phyloP scores from a whole-genome alignment of 2,329 filamentous ascomycete genomes.

The Fusarium burgessii region DNA sequence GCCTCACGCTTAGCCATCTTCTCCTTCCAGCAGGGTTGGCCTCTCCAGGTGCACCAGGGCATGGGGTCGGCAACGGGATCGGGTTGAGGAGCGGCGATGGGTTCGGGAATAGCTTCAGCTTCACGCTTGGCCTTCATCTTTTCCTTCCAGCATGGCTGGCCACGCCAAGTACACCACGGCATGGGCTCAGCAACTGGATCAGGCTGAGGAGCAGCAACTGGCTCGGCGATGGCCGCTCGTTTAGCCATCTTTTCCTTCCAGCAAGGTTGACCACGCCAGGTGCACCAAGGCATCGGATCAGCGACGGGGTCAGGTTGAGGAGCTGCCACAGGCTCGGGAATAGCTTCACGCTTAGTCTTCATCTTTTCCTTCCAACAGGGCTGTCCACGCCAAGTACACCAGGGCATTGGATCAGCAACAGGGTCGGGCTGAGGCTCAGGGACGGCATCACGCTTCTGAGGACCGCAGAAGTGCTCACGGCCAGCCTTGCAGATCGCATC shows the following conservation, averaged over 20 bases:
- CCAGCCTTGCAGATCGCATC: slow-evolving; percentile 1
- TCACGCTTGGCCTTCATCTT: slow-evolving; percentile 20
- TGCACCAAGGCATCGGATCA: slow-evolving; percentile 11
- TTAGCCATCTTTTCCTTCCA: slow-evolving; percentile 22
- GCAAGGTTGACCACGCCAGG: slow-evolving; percentile 2
- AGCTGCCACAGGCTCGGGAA: not conserved
- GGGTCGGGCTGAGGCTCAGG: slow-evolving; percentile 36
- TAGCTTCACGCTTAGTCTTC: slow-evolving; percentile 11
- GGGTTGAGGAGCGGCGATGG: not conserved
- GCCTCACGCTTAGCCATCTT: slow-evolving; percentile 42
- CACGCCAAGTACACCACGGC: slow-evolving; percentile 13
- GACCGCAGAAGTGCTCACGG: not conserved
- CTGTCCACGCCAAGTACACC: slow-evolving; percentile 55
- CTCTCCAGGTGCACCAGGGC: slow-evolving; percentile 53
- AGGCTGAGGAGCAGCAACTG: not conserved
- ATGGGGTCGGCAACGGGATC: slow-evolving; percentile 29
- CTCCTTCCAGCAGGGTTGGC: slow-evolving; percentile 56
- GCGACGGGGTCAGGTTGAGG: not conserved
- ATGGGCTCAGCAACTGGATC: not conserved
- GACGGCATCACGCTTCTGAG: slow-evolving; percentile 5
- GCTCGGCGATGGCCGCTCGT: not conserved
- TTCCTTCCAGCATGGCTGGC: slow-evolving; percentile 17
- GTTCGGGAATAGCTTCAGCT: not conserved
- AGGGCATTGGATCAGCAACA: slow-evolving; percentile 20
- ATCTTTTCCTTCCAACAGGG: slow-evolving; percentile 56